Base-by-base conservation (phyloP, 2,329 filamentous ascomycete genomes). In the Aspergillus persii region DNA sequence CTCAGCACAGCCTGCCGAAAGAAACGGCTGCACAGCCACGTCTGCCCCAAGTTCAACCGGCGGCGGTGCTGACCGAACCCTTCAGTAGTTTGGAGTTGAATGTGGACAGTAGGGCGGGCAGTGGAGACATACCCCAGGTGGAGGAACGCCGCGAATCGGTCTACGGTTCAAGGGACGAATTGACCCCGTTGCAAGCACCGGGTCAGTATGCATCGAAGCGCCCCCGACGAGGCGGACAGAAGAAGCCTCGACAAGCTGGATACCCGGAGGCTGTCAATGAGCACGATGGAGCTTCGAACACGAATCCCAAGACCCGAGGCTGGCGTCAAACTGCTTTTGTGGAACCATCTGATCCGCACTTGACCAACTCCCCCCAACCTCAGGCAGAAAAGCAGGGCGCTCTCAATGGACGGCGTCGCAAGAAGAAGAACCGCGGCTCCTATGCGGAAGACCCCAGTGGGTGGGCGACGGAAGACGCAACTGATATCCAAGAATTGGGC, bases 381-480 rank as follows among this genome's bases (percentile, higher is more conserved):
- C 60, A 67, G 55, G 62, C 61, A 56, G 65, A 69, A 8, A 61
- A 73, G 70, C 41, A 57, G 41, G 27, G 68, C 63, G 48, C 60
- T 56, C 50, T 61, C n/a, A 69, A 67, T 59, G 63, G 66, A 31
- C 79, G 79, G 57, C 79, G 80, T 30, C 80, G 81, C 63, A 79
- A 78, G 58, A 79, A 77, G 61, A 72, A 74, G 61, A 69, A 75
- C 75, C 71, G 76, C 64, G 76, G 77, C 65, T 63, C 69, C 36
- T 78, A 80, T 61, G 84, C 67, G 8, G 83, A 85, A 58, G 80
- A 83, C 56, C 76, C 91, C 48, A 96, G 92, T 72, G 94, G 92
- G 3, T 98, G 94, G 93, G 92, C 91, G 3, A 97, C 94, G 0
- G 95, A 97, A 71, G 94, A 98, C 70, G 93, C 94, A 26, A 97